Percentiles rank a stretch among this genome's conserved stretches.
phyloP scores from a whole-genome alignment of 345 rosid species.

The Eucalyptus erythrocorys region DNA sequence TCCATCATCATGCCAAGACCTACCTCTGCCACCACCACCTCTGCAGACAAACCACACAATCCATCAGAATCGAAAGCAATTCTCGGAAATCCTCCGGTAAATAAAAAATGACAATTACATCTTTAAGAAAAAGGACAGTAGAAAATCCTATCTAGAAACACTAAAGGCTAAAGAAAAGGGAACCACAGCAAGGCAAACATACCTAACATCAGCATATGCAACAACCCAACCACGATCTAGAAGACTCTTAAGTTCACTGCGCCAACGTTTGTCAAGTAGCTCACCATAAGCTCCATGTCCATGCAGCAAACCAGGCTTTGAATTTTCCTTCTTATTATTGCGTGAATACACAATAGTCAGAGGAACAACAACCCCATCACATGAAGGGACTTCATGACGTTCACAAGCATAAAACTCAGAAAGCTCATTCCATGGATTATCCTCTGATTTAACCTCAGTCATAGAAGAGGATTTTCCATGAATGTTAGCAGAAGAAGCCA shows the following conservation, averaged over 20 bases:
- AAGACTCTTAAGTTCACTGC: slow-evolving; percentile 84
- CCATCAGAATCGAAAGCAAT: not conserved
- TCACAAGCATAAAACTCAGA: slow-evolving; percentile 88
- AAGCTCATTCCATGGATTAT: slow-evolving; percentile 85
- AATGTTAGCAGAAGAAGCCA: slow-evolving; percentile 31
- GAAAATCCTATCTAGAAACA: not conserved
- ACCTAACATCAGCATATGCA: slow-evolving; percentile 98
- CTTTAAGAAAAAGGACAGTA: not conserved
- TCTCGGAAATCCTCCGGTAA: not conserved
- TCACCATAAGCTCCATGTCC: slow-evolving; percentile 98
- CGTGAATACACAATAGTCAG: slow-evolving; percentile 65
- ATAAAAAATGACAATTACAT: not conserved
- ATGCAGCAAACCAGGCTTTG: slow-evolving; percentile 68
- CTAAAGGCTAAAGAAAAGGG: not conserved
- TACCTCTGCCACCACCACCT: slow-evolving; percentile 91
- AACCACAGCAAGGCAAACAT: slow-evolving; percentile 1
- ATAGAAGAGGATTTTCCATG: slow-evolving; percentile 17
- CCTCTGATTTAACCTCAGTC: slow-evolving; percentile 32
- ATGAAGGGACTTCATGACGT: slow-evolving; percentile 46
- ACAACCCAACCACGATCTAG: slow-evolving; percentile 97
- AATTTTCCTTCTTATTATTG: slow-evolving; percentile 22
- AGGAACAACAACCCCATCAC: slow-evolving; percentile 72
- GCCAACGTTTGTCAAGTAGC: slow-evolving; percentile 85
- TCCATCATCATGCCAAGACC: slow-evolving; percentile 79
- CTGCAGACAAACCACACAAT: slow-evolving; percentile 21